Evolutionary conservation across 352 stramenopile species (phyloP).

Genomic region (Blastocystis hominis): DNA sequence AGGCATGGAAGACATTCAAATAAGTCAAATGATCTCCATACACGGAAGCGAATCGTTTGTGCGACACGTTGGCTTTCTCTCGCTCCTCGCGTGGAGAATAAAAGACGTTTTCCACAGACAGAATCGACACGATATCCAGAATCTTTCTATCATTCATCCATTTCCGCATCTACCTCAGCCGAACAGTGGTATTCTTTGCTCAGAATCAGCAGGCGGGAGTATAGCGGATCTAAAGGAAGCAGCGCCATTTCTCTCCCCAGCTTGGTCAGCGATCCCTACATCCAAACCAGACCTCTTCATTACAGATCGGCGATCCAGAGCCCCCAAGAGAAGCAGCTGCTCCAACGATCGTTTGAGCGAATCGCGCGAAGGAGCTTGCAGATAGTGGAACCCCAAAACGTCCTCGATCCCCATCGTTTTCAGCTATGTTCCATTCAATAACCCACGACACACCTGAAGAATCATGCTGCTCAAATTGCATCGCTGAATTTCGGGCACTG

Average conservation of each 20-base stretch:
- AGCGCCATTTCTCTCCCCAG: slow-evolving; percentile 72
- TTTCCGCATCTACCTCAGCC: background rate
- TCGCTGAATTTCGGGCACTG: slow-evolving; percentile 68
- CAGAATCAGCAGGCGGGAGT: slow-evolving; percentile 71
- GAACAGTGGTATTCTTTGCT: slow-evolving; percentile 66
- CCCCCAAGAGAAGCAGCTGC: slow-evolving; percentile 68
- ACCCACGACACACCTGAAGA: slow-evolving; percentile 66
- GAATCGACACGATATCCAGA: slow-evolving; percentile 71
- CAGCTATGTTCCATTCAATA: slow-evolving; percentile 59
- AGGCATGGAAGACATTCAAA: slow-evolving; percentile 58
- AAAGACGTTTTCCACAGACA: slow-evolving; percentile 73
- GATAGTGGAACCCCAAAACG: slow-evolving; percentile 74
- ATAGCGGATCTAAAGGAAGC: slow-evolving; percentile 77
- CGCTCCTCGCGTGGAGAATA: slow-evolving; percentile 48
- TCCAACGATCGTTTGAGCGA: slow-evolving; percentile 67
- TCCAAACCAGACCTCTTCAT: background rate
- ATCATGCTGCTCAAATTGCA: slow-evolving; percentile 69
- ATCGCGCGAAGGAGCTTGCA: slow-evolving; percentile 68
- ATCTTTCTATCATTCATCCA: slow-evolving; percentile 63
- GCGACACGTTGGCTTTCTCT: slow-evolving; percentile 48
- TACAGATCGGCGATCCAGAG: slow-evolving; percentile 46
- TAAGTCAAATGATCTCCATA: slow-evolving; percentile 60
- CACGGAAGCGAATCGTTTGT: slow-evolving; percentile 57
- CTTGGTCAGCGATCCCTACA: slow-evolving; percentile 63
- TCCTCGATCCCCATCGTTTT: slow-evolving; percentile 68